Evolutionary conservation across 345 rosid species (phyloP), one percentile per base, ranked within the genome.

Genomic region (Firmiana major): DNA sequence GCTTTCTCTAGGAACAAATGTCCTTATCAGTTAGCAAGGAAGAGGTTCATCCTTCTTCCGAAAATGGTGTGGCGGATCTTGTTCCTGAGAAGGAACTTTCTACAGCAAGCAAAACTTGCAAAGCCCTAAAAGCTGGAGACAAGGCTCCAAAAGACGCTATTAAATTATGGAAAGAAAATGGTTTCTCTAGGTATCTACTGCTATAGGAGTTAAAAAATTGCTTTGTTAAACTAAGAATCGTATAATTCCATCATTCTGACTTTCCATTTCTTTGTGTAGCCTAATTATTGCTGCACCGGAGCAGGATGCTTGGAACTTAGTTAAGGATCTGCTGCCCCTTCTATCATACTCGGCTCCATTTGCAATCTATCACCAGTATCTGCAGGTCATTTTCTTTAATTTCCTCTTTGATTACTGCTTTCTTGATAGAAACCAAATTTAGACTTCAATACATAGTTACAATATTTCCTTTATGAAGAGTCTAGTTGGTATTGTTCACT

Each of bases 211-310:
- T 64, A 31, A 71, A 17, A 42, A 16, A 13, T 43, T 84, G 22
- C 17, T 58, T 71, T 76, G 28, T 34, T 45, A 24, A 46, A 15
- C 4, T 65, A 63, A 13, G 46, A 60, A 48, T 49, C 49, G 28
- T 62, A 31, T 68, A 49, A 31, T 59, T 6, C 65, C 55, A 43
- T 78, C 10, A 55, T 46, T 69, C 68, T 79, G n/a, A 68, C 57
- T 49, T 62, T 46, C 12, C 43, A 66, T 9, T 21, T 71, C 55
- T 74, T 83, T 77, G 63, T 86, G 87, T 86, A 95, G 99, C 80
- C 75, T 93, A 76, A 87, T 96, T 17, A 82, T 96, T 71, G 98
- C 94, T 36, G 97, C 97, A 45, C 97, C 97, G 10, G 97, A 93
- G 76, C 75, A 87, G 73, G 99, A 92, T 80, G 83, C 92, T 43